Base-by-base conservation (phyloP, 441 rosid genomes). In the Brassica balearica region DNA sequence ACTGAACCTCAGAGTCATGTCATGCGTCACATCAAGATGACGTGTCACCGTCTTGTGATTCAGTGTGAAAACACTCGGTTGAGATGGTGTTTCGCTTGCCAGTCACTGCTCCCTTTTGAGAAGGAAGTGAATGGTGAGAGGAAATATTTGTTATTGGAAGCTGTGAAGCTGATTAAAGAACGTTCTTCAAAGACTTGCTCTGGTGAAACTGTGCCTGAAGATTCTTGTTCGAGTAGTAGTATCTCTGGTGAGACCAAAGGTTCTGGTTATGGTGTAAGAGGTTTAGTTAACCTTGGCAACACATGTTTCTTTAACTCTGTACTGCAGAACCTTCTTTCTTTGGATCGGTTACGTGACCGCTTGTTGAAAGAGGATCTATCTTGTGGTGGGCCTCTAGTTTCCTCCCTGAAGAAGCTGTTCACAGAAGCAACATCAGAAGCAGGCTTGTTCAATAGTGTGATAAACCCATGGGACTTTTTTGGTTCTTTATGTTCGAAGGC, bases 261-360 rank as follows among this genome's bases (percentile, higher is more conserved):
- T 63, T 63, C 43, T 32, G 81, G 88, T 55, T 91, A 85, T 78
- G 78, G 77, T 58, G 95, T 84, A 46, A 85, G 96, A 73, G 98
- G 98, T 68, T 78, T 94, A 85, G 87, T 80, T 69, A 94, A 94
- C 84, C 94, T 94, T 72, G 98, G 98, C 62, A 95, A 93, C 77
- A 91, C 98, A 36, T 95, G 99, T 86, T 95, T 91, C 84, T 91
- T 95, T 65, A 95, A 95, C 83, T 95, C 99, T 1, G 85, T 95
- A 15, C 72, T 90, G 91, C 99, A 95, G 84, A 95, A 95, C 85
- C 87, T 95, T 73, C 81, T 95, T 60, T 89, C 96, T 8, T 77
- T 95, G 80, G 86, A 84, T 60, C 84, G 64, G 77, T 80, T 95
- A 70, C 81, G 84, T 65, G 83, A 88, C 68, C 86, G 80, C 76